Evolutionary conservation across 495 filamentous ascomycete species (phyloP).

Genomic region (Staphylotrichum tortipilum): DNA sequence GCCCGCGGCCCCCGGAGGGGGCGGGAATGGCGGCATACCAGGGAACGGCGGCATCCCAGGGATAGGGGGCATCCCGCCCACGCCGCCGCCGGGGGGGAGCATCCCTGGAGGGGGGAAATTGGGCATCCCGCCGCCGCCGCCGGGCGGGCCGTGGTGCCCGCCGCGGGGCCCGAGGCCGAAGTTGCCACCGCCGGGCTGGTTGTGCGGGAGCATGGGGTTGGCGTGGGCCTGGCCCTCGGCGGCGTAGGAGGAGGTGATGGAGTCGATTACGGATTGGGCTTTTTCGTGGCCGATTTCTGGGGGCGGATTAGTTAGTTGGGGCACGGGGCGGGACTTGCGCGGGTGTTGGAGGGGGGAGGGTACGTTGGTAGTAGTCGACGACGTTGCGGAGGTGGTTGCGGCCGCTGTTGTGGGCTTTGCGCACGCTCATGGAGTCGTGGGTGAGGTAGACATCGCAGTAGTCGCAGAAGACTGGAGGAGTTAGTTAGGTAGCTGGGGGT

Average conservation of each 20-base stretch:
- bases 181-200: constrained; percentile 48
- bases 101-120: constrained; percentile 35
- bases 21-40: too few species aligned
- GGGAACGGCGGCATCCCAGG: constrained; percentile 25
- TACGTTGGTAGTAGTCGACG: constrained; percentile 96
- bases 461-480: constrained; percentile 57
- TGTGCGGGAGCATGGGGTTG: constrained; percentile 71
- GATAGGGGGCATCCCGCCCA: constrained; percentile 19
- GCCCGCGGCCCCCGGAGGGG: neutral
- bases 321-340: neutral
- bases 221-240: constrained; percentile 80
- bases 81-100: constrained; percentile 14
- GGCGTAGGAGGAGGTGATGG: constrained; percentile 88
- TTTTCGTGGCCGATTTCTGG: constrained; percentile 97
- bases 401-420: constrained; percentile 94
- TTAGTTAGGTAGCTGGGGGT: too few species aligned
- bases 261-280: constrained; percentile 95
- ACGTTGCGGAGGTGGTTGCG: constrained; percentile 96
- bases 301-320: neutral
- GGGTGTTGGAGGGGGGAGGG: constrained; percentile 12
- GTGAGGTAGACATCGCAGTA: constrained; percentile 99
- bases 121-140: constrained; percentile 1
- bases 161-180: constrained; percentile 23
- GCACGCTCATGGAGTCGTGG: constrained; percentile 98
- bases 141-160: neutral